Evolutionary conservation across 192 early-diverging fungal genomes (phyloP), one percentile per base, ranked within the genome.

Genomic region (Backusella mclennaniae): DNA sequence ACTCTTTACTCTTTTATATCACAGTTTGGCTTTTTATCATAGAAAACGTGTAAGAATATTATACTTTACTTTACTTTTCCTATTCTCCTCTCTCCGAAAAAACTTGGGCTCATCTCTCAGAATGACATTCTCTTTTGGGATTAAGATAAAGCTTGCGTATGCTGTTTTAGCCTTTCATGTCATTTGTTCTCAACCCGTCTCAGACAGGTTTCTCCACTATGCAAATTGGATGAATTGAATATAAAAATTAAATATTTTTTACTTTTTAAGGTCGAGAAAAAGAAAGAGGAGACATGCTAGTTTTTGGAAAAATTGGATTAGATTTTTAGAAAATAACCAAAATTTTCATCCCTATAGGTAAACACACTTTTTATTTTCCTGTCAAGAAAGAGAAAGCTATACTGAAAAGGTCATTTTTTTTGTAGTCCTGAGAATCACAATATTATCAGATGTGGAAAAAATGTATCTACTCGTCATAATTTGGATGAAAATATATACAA

Each of bases 401-500:
- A 17, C 14, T 52, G 19, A 52, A 52, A 1, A 52, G 19, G 19
- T 52, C 46, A n/a, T 52, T 52, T 52, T 52, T 52, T 52, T 52
- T 52, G 46, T 52, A 35, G 66, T 33, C 35, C 66, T 67, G 66
- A 67, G 66, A 67, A 36, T 35, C 66, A 66, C 63, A 31, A 31
- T 31, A 4, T 66, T 31, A 66, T 66, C 29, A 66, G 63, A 66
- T 66, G 63, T 35, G 63, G 63, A 31, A 66, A 66, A 31, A 31
- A 31, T 31, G 33, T 35, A 14, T 66, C 63, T 66, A 0, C 21
- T 66, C 63, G 63, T 66, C 63, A 33, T 66, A 66, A 66, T 66
- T 66, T 66, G 63, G 63, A 66, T 66, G 21, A 31, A 66, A 66
- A 31, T 66, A 66, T 31, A 31, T 66, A 66, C 63, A 31, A 66